Evolutionary conservation across 2,329 filamentous ascomycete species (phyloP).

Genomic region (Periglandula ipomoeae): DNA sequence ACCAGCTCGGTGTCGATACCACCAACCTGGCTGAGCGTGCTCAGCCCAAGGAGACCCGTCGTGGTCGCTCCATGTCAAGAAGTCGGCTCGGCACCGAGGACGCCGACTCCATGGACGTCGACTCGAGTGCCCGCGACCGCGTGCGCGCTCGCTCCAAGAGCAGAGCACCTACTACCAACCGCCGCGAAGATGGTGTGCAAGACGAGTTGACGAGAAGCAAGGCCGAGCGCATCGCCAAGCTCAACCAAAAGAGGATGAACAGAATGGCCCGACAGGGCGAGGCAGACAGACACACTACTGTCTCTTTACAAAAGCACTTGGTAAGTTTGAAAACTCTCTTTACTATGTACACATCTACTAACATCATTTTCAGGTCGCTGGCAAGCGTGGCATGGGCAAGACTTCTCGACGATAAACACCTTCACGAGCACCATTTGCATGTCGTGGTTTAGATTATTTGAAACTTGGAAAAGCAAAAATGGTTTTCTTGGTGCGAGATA

Average conservation of each 20-base stretch:
- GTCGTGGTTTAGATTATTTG: background rate
- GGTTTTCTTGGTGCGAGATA: background rate
- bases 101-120: conserved; percentile 68
- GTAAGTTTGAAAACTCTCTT: conserved; percentile 41
- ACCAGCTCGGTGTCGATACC: conserved; percentile 78
- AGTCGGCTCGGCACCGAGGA: conserved; percentile 55
- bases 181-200: conserved; percentile 68
- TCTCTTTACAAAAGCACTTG: conserved; percentile 81
- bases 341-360: conserved; percentile 14
- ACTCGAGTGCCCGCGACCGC: conserved; percentile 47
- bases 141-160: conserved; percentile 68
- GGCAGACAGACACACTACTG: conserved; percentile 81
- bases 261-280: conserved; percentile 95
- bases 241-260: conserved; percentile 98
- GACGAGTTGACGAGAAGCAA: conserved; percentile 59
- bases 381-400: conserved; percentile 92
- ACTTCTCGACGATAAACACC: conserved; percentile 56
- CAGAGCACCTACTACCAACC: conserved; percentile 52
- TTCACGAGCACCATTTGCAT: background rate
- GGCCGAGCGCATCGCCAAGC: conserved; percentile 78
- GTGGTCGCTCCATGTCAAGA: conserved; percentile 62
- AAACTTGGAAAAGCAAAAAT: background rate
- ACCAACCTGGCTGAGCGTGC: conserved; percentile 65
- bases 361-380: conserved; percentile 53
- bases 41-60: conserved; percentile 51